Conservation (phyloP, 441 rosid genomes). For the Hypseocharis bilobata region DNA sequence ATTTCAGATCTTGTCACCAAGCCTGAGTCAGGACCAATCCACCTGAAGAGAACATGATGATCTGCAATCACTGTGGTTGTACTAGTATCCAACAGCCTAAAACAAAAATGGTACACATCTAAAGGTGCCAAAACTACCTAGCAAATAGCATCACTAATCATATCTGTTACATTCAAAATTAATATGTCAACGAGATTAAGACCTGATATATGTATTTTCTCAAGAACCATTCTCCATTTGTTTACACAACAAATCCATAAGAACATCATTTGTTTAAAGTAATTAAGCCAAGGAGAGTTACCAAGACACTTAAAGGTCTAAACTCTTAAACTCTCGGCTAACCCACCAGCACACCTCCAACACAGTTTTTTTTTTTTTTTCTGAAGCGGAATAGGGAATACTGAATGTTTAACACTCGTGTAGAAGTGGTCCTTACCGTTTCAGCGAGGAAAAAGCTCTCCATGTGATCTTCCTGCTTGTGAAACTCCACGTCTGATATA, state of each 20-base stretch:
- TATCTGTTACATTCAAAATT: neutral
- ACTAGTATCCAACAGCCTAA: neutral
- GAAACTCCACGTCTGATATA: slow-evolving; percentile 81
- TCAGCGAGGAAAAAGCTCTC: slow-evolving; percentile 98
- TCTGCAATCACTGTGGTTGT: neutral
- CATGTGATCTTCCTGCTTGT: slow-evolving; percentile 86
- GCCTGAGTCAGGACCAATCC: neutral
- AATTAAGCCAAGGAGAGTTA: neutral
- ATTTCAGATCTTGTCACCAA: neutral
- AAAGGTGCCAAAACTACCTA: neutral
- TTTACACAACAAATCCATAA: neutral
- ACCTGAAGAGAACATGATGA: neutral
- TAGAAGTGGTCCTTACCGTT: slow-evolving; percentile 47
- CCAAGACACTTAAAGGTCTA: neutral
- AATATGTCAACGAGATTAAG: neutral
- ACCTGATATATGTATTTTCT: neutral
- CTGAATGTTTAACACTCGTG: slow-evolving; percentile 5
- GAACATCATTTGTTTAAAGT: neutral
- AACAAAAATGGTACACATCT: neutral
- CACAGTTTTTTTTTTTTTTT: too few species aligned
- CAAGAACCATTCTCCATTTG: neutral
- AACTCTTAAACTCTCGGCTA: neutral
- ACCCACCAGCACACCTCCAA: neutral
- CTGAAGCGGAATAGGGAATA: too few species aligned
- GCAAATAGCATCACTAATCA: neutral